Evolutionary conservation across 164 flowering plant genomes (phyloP).

Genomic region (Sedum album): DNA sequence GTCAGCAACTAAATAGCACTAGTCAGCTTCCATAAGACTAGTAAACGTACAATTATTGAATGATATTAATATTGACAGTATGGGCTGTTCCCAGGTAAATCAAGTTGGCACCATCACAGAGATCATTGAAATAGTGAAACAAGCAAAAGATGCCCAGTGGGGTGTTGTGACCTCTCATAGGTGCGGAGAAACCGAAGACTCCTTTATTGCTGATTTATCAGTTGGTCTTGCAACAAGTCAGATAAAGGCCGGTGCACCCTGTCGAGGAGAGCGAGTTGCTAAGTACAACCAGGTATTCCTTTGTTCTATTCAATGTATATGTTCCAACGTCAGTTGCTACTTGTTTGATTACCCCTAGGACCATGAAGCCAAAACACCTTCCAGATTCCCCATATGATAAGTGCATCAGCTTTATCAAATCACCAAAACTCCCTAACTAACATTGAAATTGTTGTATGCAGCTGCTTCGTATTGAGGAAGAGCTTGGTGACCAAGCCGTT

Average conservation of each 20-base stretch:
- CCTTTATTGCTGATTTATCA: constrained; percentile 79
- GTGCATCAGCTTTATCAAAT: not conserved
- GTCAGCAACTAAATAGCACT: not conserved
- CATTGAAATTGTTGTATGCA: not conserved
- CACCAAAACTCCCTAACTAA: not conserved
- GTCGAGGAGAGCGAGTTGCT: constrained; percentile 85
- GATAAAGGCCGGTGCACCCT: constrained; percentile 93
- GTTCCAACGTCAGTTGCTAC: not conserved
- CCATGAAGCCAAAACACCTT: not conserved
- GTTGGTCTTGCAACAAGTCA: constrained; percentile 83
- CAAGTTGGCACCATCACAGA: constrained; percentile 92
- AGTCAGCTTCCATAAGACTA: not conserved
- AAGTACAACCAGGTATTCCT: constrained; percentile 83
- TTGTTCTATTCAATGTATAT: not conserved
- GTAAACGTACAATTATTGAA: not conserved
- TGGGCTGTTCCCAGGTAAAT: constrained; percentile 40
- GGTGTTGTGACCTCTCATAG: constrained; percentile 86
- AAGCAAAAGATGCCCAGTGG: constrained; percentile 85
- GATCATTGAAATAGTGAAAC: constrained; percentile 81
- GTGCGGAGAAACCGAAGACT: constrained; percentile 92
- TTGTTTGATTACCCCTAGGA: not conserved
- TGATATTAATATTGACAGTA: not conserved
- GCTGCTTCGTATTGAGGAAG: constrained; percentile 11
- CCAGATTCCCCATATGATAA: not conserved
- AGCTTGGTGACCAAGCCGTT: constrained; percentile 9